Evolutionary conservation across 2,329 filamentous ascomycete species (phyloP).

Genomic region (Aspergillus bombycis): DNA sequence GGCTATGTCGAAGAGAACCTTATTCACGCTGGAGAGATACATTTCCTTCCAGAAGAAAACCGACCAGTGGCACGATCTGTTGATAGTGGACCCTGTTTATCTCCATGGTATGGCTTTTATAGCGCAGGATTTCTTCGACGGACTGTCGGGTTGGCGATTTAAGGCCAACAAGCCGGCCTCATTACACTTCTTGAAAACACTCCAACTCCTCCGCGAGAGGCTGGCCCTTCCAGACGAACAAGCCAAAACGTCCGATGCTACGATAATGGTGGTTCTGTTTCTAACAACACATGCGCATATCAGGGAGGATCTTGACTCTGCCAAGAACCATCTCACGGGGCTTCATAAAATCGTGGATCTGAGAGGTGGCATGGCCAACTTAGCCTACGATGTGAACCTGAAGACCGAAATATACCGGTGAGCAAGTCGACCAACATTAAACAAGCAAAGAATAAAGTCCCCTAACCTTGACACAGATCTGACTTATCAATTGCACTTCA

Average conservation of each 20-base stretch:
- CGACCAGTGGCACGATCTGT: conserved; percentile 32
- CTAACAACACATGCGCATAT: background rate
- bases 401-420: conserved; percentile 32
- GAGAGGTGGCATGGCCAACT: conserved; percentile 38
- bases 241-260: background rate
- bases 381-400: conserved; percentile 39
- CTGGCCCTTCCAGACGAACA: background rate
- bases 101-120: conserved; percentile 43
- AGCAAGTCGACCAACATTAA: too few species aligned
- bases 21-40: background rate
- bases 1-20: background rate
- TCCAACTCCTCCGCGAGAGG: conserved; percentile 3
- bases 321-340: conserved; percentile 30
- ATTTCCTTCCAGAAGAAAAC: conserved; percentile 7
- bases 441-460: background rate
- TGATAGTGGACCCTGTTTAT: conserved; percentile 39
- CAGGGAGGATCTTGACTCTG: background rate
- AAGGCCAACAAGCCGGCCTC: background rate
- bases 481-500: conserved; percentile 5
- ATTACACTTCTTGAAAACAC: background rate
- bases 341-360: conserved; percentile 42
- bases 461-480: background rate
- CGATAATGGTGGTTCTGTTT: conserved; percentile 1
- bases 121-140: conserved; percentile 36
- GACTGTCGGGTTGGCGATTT: conserved; percentile 14